Conservation (phyloP, 805 yeast genomes). For the Ogataea kodamae region DNA sequence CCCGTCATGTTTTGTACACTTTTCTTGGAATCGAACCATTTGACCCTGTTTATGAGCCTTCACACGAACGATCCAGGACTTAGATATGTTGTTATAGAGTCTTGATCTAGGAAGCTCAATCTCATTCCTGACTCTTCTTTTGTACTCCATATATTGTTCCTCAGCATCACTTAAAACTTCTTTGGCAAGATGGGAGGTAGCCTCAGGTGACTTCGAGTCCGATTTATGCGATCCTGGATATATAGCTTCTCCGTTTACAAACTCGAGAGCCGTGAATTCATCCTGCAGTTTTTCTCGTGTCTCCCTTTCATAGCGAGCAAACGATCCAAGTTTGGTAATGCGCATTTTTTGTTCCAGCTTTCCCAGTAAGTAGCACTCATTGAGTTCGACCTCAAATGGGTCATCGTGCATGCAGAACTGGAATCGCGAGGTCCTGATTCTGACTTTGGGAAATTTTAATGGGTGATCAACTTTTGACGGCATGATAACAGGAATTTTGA, state of each 20-base stretch:
- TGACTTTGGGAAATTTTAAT: conserved; percentile 51
- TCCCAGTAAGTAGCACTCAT: conserved; percentile 64
- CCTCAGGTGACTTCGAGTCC: not conserved
- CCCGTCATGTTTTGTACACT: conserved; percentile 7
- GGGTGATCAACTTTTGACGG: conserved; percentile 38
- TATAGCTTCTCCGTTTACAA: conserved; percentile 21
- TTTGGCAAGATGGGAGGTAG: conserved; percentile 20
- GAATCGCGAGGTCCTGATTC: conserved; percentile 52
- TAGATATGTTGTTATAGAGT: conserved; percentile 27
- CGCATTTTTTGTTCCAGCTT: conserved; percentile 60
- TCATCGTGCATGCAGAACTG: conserved; percentile 78
- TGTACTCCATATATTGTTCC: conserved; percentile 25
- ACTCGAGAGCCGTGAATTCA: conserved; percentile 28
- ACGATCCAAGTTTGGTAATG: conserved; percentile 39
- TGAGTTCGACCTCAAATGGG: conserved; percentile 78
- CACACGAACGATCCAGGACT: conserved; percentile 32
- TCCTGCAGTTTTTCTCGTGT: conserved; percentile 29
- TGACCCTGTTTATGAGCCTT: conserved; percentile 10
- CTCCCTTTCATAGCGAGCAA: conserved; percentile 21
- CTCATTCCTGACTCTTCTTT: conserved; percentile 21
- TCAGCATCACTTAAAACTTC: conserved; percentile 17
- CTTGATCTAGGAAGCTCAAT: conserved; percentile 29
- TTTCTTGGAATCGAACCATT: conserved; percentile 5
- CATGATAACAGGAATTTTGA: conserved; percentile 29
- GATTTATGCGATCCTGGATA: conserved; percentile 6